These are phyloP conservation scores for Erigeron canadensis DNA, from an alignment of 129 eudicot species.

Conservation along the genomic window DNA sequence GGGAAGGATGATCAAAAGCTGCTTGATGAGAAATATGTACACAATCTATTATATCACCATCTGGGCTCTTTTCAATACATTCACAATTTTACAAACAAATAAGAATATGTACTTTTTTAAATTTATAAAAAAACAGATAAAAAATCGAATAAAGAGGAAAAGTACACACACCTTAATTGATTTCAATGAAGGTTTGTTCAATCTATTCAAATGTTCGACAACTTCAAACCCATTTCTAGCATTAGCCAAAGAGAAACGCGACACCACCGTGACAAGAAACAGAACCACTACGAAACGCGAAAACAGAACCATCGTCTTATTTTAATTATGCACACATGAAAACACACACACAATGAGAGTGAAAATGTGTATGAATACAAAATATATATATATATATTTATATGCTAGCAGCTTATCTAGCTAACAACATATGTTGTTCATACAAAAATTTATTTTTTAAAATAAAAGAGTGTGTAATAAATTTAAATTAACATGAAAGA, in stretches of 20 bases:
- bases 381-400: neutral
- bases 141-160: neutral
- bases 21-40: slow-evolving; percentile 71
- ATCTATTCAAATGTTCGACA: slow-evolving; percentile 57
- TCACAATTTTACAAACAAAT: slow-evolving; percentile 6
- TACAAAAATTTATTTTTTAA: neutral
- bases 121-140: neutral
- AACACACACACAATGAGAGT: slow-evolving; percentile 12
- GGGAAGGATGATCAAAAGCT: slow-evolving; percentile 86
- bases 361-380: slow-evolving; percentile 11
- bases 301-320: slow-evolving; percentile 10
- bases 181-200: slow-evolving; percentile 69
- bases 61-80: slow-evolving; percentile 49
- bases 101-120: neutral
- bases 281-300: slow-evolving; percentile 16
- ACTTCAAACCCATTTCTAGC: slow-evolving; percentile 22
- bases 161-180: slow-evolving; percentile 54
- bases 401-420: neutral
- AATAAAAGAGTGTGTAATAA: neutral
- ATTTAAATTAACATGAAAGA: neutral
- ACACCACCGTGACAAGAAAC: slow-evolving; percentile 7
- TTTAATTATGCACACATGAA: neutral
- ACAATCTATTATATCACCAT: slow-evolving; percentile 84
- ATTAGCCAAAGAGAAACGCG: slow-evolving; percentile 21
- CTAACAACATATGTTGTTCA: slow-evolving; percentile 9